A percentile compares a stretch with the other conserved stretches of the same genome.
These are phyloP conservation scores for Plantago ovata DNA, from an alignment of 257 asterid species.

Conservation along the genomic window DNA sequence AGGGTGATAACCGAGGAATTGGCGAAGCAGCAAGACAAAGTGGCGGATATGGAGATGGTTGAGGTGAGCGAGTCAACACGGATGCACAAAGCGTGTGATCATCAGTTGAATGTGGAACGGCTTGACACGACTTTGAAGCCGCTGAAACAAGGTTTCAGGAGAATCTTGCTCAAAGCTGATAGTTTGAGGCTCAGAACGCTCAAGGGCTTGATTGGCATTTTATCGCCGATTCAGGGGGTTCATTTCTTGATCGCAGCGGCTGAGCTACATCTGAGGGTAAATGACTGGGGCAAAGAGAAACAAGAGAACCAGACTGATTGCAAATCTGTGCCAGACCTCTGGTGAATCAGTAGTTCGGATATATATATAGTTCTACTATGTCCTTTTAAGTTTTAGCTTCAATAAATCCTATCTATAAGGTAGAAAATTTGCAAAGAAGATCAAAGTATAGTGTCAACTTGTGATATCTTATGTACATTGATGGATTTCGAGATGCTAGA, in stretches of 20 bases:
- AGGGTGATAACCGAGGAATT: slow-evolving; percentile 28
- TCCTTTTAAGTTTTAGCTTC: no score
- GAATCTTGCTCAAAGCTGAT: slow-evolving; percentile 33
- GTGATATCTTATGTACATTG: no score
- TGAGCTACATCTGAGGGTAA: slow-evolving; percentile 44
- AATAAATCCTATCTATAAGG: no score
- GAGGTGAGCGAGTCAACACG: slow-evolving; percentile 18
- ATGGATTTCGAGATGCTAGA: no score
- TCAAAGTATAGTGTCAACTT: no score
- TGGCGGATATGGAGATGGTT: slow-evolving; percentile 43
- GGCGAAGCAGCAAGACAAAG: slow-evolving; percentile 46
- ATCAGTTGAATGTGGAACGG: background rate
- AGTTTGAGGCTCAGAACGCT: slow-evolving; percentile 38
- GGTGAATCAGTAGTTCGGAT: no score
- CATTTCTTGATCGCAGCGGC: slow-evolving; percentile 53
- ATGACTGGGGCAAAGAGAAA: slow-evolving; percentile 38
- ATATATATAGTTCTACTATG: no score
- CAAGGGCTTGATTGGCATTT: slow-evolving; percentile 15
- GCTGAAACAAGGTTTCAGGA: slow-evolving; percentile 27
- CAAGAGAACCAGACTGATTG: slow-evolving; percentile 9
- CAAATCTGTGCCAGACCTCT: no score
- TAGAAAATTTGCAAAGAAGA: no score
- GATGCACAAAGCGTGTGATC: slow-evolving; percentile 9
- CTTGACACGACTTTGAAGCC: slow-evolving; percentile 16
- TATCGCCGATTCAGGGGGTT: slow-evolving; percentile 30